phyloP scores from a whole-genome alignment of 768 basidiomycete species.

The Mycena albidolilacea region DNA sequence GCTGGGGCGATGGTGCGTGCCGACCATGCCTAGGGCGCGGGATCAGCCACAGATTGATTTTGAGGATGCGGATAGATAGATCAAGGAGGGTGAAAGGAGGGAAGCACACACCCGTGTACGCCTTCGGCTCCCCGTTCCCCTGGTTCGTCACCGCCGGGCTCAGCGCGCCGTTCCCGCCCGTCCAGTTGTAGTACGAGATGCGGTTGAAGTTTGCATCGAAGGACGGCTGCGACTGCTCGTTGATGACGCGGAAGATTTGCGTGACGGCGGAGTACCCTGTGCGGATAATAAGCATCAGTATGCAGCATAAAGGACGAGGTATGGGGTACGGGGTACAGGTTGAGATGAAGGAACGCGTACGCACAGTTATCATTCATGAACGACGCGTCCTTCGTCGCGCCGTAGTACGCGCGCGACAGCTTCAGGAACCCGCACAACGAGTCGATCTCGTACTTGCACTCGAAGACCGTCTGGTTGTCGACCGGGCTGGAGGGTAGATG shows the following conservation, averaged over 20 bases:
- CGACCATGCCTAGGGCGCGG: conserved; percentile 60
- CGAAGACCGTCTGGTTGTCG: conserved; percentile 79
- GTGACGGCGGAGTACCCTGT: conserved; percentile 77
- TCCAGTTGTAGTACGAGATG: conserved; percentile 88
- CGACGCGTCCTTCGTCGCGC: conserved; percentile 78
- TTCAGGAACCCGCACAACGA: conserved; percentile 86
- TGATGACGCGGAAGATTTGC: conserved; percentile 83
- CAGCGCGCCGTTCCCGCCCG: conserved; percentile 75
- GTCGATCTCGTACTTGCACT: conserved; percentile 92
- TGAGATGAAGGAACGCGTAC: conserved; percentile 38
- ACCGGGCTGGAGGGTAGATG: conserved; percentile 64
- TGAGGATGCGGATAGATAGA: no score
- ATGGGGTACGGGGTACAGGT: no score
- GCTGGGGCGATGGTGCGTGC: conserved; percentile 83
- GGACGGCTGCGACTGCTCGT: conserved; percentile 81
- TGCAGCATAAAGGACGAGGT: not conserved
- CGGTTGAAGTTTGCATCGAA: conserved; percentile 82
- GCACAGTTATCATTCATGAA: conserved; percentile 81
- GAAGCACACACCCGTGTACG: conserved; percentile 66
- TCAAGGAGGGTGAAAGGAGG: no score
- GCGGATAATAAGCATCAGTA: not conserved
- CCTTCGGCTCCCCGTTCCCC: conserved; percentile 85
- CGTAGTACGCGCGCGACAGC: conserved; percentile 80
- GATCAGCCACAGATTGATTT: no score
- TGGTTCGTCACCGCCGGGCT: conserved; percentile 74